These are phyloP conservation scores for Aspergillus amoenus DNA, from an alignment of 2,329 filamentous ascomycete species.

Conservation along the genomic window DNA sequence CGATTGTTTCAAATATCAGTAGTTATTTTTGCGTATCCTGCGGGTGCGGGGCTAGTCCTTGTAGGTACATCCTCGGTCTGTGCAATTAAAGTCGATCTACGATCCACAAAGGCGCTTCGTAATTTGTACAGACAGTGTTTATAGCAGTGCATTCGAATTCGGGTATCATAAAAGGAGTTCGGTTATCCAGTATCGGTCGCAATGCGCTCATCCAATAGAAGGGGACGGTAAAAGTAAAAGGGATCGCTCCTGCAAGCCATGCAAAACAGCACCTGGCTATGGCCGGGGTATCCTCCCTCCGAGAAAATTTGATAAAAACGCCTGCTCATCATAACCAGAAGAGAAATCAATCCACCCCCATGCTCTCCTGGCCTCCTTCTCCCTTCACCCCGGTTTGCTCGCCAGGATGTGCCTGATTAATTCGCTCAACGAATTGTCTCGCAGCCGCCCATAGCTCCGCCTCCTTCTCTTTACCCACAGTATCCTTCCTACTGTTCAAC, in stretches of 20 bases:
- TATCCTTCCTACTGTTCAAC: slow-evolving; percentile 81
- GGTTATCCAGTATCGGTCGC: not conserved
- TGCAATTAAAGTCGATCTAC: slow-evolving; percentile 9
- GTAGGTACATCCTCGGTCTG: slow-evolving; percentile 19
- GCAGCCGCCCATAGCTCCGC: slow-evolving; percentile 71
- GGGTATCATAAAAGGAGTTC: slow-evolving; percentile 22
- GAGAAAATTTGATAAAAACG: too few relatives aligned
- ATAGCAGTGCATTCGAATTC: slow-evolving; percentile 4
- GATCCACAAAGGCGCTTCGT: not conserved
- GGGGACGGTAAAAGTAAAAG: not conserved
- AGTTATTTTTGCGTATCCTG: not conserved
- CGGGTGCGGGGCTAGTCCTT: slow-evolving; percentile 6
- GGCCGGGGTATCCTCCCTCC: not conserved
- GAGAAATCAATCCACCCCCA: slow-evolving; percentile 40
- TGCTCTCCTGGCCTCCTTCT: slow-evolving; percentile 28
- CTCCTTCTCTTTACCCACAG: slow-evolving; percentile 80
- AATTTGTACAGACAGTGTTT: not conserved
- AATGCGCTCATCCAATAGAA: not conserved
- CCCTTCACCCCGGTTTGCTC: slow-evolving; percentile 11
- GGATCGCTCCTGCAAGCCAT: not conserved
- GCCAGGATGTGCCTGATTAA: slow-evolving; percentile 22
- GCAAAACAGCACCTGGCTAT: not conserved
- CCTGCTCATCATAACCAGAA: not conserved
- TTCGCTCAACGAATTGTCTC: slow-evolving; percentile 53
- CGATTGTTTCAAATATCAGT: slow-evolving; percentile 2